Evolutionary conservation across 2,329 filamentous ascomycete genomes (phyloP), one percentile per base, ranked within the genome.

Genomic region (Penicillium carneum): DNA sequence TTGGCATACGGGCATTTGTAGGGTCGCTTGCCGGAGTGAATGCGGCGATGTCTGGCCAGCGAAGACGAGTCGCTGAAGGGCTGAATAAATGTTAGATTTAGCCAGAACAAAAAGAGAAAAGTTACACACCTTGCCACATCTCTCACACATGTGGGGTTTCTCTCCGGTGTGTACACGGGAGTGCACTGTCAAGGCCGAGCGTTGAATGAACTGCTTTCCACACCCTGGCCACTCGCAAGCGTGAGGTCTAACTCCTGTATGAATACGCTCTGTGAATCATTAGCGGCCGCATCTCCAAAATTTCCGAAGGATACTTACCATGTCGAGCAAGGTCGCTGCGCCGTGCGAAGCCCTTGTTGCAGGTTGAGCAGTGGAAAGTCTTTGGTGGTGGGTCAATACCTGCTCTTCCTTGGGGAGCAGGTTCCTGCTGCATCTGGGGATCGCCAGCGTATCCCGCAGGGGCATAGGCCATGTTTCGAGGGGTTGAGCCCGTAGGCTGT

Each of bases 1-100:
- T 97, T 93, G 62, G 93, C 93, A 72, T 95, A 98, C 0, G 93
- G 93, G 80, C 95, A 99, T 78, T 97, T 97, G 83, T 98, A 99
- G 1, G 95, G 95, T 51, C 95, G 86, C 80, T 95, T 97, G 61
- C 95, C 95, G 4, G 92, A 96, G 76, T 99, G 95, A 63, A 97
- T 98, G 66, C 95, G 88, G 62, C 95, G 89, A 80, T 99, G 95
- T 57, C 95, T 87, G 14, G 95, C 95, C 23, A 99, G 83, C 18
- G 94, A 98, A 72, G 92, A 97, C 48, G 92, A 96, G 76, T 99
- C 95, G 74, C 93, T 97, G 74, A 99, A 99, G 11, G 92, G 92
- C 93, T 97, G 72, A 36, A 71, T 36, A 29, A 18, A 38, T 38
- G 29, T 53, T 31, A 52, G 31, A n/a, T 52, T 51, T 26, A 61